Evolutionary conservation across 495 filamentous ascomycete species (phyloP).

Genomic region (Aspergillus ostianus): DNA sequence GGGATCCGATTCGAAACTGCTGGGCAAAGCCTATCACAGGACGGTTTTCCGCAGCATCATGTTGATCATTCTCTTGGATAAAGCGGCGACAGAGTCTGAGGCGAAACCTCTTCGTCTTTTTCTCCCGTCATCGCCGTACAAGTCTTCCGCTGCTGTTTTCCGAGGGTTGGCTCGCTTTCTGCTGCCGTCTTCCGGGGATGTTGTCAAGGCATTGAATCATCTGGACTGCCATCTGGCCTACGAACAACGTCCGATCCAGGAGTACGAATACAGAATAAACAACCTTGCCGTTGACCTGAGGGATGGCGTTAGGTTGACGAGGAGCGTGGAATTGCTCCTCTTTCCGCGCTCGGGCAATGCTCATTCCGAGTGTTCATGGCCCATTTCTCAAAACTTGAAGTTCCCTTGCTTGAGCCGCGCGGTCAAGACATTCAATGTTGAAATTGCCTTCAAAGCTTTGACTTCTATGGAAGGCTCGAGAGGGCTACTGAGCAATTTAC

Average conservation of each 20-base stretch:
- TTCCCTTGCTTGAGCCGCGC: constrained; percentile 55
- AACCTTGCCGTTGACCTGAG: constrained; percentile 66
- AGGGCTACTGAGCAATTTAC: constrained; percentile 36
- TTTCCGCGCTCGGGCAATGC: constrained; percentile 25
- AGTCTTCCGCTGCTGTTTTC: constrained; percentile 56
- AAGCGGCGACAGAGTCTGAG: constrained; percentile 29
- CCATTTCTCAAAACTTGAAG: constrained; percentile 59
- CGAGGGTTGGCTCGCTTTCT: constrained; percentile 51
- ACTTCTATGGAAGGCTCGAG: constrained; percentile 35
- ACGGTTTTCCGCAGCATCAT: constrained; percentile 60
- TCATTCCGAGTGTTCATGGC: constrained; percentile 28
- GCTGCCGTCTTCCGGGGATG: constrained; percentile 59
- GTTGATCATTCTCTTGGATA: constrained; percentile 61
- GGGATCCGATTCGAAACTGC: constrained; percentile 33
- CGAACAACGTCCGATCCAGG: constrained; percentile 56
- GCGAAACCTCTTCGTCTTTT: constrained; percentile 43
- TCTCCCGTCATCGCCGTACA: constrained; percentile 47
- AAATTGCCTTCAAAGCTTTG: constrained; percentile 57
- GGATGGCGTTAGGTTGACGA: constrained; percentile 59
- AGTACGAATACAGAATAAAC: constrained; percentile 55
- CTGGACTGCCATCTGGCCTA: constrained; percentile 55
- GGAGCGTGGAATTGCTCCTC: constrained; percentile 60
- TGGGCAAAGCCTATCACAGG: constrained; percentile 50
- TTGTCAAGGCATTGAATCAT: constrained; percentile 52
- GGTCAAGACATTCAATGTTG: constrained; percentile 61